These are phyloP conservation scores for Phytophthora pistaciae DNA, from an alignment of 352 stramenopile species.

Conservation along the genomic window DNA sequence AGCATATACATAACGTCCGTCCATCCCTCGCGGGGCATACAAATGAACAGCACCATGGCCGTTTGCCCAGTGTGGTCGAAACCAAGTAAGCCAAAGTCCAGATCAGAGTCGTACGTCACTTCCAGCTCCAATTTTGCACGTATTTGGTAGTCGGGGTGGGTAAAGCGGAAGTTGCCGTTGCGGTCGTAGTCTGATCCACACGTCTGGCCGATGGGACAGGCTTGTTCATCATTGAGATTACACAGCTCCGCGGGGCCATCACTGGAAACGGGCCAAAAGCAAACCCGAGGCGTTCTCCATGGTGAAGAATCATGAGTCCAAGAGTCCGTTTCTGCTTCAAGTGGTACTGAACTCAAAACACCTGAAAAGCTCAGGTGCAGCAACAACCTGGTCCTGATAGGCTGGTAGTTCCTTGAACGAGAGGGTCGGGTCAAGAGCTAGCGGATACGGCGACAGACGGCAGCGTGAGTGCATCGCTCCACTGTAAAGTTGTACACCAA, in stretches of 20 bases:
- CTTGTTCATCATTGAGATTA: constrained; percentile 45
- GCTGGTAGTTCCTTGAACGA: constrained; percentile 33
- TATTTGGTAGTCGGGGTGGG: constrained; percentile 46
- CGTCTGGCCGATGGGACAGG: constrained; percentile 48
- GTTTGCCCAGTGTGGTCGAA: constrained; percentile 92
- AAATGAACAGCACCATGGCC: constrained; percentile 91
- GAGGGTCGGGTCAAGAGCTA: constrained; percentile 53
- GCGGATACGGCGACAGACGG: constrained; percentile 71
- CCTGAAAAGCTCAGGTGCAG: constrained; percentile 12
- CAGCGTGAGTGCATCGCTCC: constrained; percentile 74
- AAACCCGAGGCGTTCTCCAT: constrained; percentile 68
- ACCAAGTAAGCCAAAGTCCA: constrained; percentile 85
- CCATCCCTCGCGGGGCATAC: constrained; percentile 93
- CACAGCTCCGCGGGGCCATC: constrained; percentile 63
- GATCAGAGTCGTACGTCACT: constrained; percentile 63
- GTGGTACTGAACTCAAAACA: constrained; percentile 17
- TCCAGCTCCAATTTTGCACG: constrained; percentile 34
- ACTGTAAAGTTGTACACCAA: constrained; percentile 85
- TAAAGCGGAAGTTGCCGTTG: constrained; percentile 75
- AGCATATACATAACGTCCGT: constrained; percentile 74
- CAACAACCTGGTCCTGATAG: constrained; percentile 40
- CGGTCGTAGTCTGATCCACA: constrained; percentile 73
- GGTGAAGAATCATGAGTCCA: constrained; percentile 62
- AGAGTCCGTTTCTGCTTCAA: constrained; percentile 26
- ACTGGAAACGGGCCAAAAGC: constrained; percentile 90